phyloP scores from a whole-genome alignment of 2,329 filamentous ascomycete species.

The Amylocarpus encephaloides region DNA sequence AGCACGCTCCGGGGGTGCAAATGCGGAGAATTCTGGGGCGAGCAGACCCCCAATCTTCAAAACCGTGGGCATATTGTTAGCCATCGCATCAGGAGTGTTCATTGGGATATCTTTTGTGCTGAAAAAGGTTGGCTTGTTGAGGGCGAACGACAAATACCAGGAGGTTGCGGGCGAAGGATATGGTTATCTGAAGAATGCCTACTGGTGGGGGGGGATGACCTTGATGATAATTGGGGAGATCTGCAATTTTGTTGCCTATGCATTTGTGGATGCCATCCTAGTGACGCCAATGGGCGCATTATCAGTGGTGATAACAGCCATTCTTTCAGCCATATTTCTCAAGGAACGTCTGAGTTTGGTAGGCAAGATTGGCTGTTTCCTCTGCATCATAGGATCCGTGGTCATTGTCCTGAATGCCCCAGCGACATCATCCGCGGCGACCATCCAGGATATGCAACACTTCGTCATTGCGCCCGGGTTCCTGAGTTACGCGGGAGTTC shows the following conservation, averaged over 20 bases:
- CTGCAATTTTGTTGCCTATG: slow-evolving; percentile 95
- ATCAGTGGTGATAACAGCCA: slow-evolving; percentile 84
- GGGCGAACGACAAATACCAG: slow-evolving; percentile 92
- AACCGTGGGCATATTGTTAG: slow-evolving; percentile 76
- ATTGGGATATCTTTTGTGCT: slow-evolving; percentile 94
- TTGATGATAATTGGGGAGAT: slow-evolving; percentile 96
- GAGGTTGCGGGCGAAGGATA: slow-evolving; percentile 95
- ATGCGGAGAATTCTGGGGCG: slow-evolving; percentile 10
- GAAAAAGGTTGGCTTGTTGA: slow-evolving; percentile 87
- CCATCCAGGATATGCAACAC: slow-evolving; percentile 87
- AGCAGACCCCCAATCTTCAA: slow-evolving; percentile 55
- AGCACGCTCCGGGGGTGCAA: slow-evolving; percentile 35
- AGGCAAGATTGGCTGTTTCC: slow-evolving; percentile 91
- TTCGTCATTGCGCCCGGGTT: slow-evolving; percentile 86
- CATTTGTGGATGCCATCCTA: slow-evolving; percentile 92
- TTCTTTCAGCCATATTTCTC: slow-evolving; percentile 88
- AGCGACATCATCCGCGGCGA: slow-evolving; percentile 71
- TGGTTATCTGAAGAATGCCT: slow-evolving; percentile 89
- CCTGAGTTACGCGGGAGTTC: slow-evolving; percentile 73
- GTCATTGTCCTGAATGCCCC: slow-evolving; percentile 95
- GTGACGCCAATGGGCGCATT: slow-evolving; percentile 89
- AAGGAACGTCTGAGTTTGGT: slow-evolving; percentile 95
- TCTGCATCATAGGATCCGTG: slow-evolving; percentile 88
- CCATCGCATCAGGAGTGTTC: slow-evolving; percentile 81
- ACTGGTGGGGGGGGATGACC: slow-evolving; percentile 94